phyloP scores from a whole-genome alignment of 805 yeast species.

The Schwanniomyces yamadae region DNA sequence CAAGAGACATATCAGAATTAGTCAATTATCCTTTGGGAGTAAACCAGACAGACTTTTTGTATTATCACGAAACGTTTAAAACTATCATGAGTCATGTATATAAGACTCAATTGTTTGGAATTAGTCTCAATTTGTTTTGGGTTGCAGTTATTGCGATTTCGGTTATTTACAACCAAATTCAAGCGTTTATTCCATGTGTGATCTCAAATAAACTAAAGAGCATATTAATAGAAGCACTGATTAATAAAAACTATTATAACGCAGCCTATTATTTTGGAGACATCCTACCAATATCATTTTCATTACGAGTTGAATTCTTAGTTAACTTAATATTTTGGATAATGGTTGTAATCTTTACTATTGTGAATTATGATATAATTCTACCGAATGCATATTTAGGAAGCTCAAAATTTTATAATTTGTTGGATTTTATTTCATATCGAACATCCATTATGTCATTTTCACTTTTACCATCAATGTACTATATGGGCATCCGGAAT shows the following conservation, averaged over 20 bases:
- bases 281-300: conserved; percentile 2
- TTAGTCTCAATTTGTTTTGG: conserved; percentile 5
- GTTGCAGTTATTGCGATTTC: conserved; percentile 1
- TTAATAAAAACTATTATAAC: background rate
- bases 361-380: conserved; percentile 2
- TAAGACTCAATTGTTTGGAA: conserved; percentile 7
- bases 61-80: conserved; percentile 2
- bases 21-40: conserved; percentile 33
- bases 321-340: conserved; percentile 1
- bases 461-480: conserved; percentile 5
- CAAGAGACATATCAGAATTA: conserved; percentile 3
- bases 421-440: conserved; percentile 5
- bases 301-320: conserved; percentile 2
- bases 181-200: background rate
- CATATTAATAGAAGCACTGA: background rate
- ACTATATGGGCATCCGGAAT: conserved; percentile 5
- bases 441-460: conserved; percentile 5
- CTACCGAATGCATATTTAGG: conserved; percentile 6
- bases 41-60: conserved; percentile 19
- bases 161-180: background rate
- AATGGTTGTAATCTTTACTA: conserved; percentile 1
- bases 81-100: conserved; percentile 1
- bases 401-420: conserved; percentile 2
- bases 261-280: conserved; percentile 3
- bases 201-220: background rate